Evolutionary conservation across 2,329 filamentous ascomycete genomes (phyloP).

Genomic region (Penicillium decumbens): DNA sequence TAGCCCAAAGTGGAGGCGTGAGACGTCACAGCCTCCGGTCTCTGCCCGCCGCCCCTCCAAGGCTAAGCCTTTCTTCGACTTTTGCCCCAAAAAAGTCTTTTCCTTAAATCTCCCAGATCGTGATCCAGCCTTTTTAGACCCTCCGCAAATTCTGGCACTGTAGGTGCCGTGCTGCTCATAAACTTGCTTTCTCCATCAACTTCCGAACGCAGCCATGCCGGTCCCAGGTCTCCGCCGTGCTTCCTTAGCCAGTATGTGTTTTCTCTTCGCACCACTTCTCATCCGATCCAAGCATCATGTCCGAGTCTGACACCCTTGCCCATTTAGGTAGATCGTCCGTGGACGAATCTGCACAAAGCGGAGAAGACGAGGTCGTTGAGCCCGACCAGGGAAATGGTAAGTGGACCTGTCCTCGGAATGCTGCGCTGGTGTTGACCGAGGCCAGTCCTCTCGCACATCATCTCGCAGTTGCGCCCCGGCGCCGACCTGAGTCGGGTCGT

Average conservation of each 20-base stretch:
- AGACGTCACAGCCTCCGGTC: slow-evolving; percentile 14
- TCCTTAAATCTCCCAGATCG: no score
- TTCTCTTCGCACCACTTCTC: slow-evolving; percentile 3
- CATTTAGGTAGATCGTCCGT: slow-evolving; percentile 51
- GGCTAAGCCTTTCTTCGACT: slow-evolving; percentile 8
- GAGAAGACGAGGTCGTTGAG: slow-evolving; percentile 79
- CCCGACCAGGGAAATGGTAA: slow-evolving; percentile 90
- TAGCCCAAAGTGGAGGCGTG: neutral
- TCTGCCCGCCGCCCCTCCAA: neutral
- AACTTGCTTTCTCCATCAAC: slow-evolving; percentile 1
- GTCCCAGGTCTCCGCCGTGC: slow-evolving; percentile 37
- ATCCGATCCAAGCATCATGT: slow-evolving; percentile 3
- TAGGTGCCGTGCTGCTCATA: slow-evolving; percentile 1
- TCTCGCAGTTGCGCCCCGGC: slow-evolving; percentile 90
- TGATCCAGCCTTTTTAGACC: neutral
- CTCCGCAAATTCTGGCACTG: neutral
- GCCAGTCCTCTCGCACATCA: slow-evolving; percentile 89
- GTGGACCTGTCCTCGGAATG: neutral
- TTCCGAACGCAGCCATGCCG: slow-evolving; percentile 32
- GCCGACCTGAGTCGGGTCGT: slow-evolving; percentile 93
- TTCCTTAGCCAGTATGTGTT: slow-evolving; percentile 36
- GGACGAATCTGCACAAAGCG: slow-evolving; percentile 50
- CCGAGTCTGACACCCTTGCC: slow-evolving; percentile 26
- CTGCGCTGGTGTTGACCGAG: neutral
- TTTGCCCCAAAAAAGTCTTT: neutral